A percentile compares a stretch with the other conserved stretches of the same genome.
phyloP scores from a whole-genome alignment of 108 stramenopile species.

The Craspedostauros australis region DNA sequence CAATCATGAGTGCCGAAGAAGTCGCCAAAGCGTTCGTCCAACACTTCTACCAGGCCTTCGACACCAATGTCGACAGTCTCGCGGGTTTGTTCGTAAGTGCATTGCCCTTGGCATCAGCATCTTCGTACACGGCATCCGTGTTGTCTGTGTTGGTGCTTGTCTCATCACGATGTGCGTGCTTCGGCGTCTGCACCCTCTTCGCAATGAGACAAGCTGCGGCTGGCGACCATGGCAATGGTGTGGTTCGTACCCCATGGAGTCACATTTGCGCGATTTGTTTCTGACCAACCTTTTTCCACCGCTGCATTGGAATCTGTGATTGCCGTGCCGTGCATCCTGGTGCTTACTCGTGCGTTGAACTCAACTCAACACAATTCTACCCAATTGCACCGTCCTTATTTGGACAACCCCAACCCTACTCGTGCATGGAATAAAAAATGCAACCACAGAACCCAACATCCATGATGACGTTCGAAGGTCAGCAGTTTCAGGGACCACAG shows the following conservation, averaged over 20 bases:
- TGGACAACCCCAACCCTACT: no score
- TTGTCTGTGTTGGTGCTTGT: background rate
- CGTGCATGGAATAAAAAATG: background rate
- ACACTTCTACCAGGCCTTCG: constrained; percentile 74
- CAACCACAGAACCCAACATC: constrained; percentile 42
- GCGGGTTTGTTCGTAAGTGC: constrained; percentile 76
- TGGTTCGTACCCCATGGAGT: background rate
- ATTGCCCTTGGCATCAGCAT: background rate
- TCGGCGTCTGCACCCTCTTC: no score
- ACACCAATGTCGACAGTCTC: constrained; percentile 48
- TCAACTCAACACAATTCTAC: no score
- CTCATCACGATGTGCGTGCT: no score
- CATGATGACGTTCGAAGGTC: constrained; percentile 87
- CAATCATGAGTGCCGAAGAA: constrained; percentile 84
- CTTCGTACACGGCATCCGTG: background rate
- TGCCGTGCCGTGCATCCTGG: no score
- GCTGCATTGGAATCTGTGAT: no score
- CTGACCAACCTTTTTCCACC: background rate
- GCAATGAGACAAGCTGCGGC: background rate
- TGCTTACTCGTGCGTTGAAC: no score
- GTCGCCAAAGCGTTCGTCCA: constrained; percentile 79
- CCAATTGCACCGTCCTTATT: no score
- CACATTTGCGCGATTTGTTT: background rate
- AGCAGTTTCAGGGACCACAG: constrained; percentile 56
- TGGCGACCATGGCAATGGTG: background rate